Base-by-base conservation (phyloP, 306 rosid species). In the Citrullus colocynthis region DNA sequence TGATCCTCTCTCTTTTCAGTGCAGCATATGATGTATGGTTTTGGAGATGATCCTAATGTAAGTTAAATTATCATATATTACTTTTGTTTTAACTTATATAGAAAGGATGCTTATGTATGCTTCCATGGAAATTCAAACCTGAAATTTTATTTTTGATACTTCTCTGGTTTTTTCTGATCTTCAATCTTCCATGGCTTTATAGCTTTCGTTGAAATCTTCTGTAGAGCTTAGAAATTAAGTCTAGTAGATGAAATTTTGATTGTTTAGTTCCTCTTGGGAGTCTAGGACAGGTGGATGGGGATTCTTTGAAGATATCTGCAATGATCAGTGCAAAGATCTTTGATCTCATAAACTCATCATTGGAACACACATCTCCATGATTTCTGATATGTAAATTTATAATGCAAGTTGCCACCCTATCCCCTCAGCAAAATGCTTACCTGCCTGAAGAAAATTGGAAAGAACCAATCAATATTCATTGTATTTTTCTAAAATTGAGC, bases 11-110 rank as follows among this genome's bases (percentile, higher is more conserved):
- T 81, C 75, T 45, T 24, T 77, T 7, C 44, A 94, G 97, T 94
- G 91, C 95, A 94, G 88, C 98, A 94, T 79, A 92, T 94, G 97
- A 94, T 94, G 97, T 94, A 90, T 83, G 98, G 98, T 30, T 92
- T 92, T 37, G 98, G 98, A 81, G 98, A 92, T 80, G 96, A 90
- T 79, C 87, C 91, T 11, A 94, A 92, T 83, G 97, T 94, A 81
- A 87, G 90, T 82, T 17, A 52, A 73, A 28, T 9, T 39, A 9
- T 78, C 42, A 15, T 67, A n/a, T 67, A 39, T 4, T 70, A 13
- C 9, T 21, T 45, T 21, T 44, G 75, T 70, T 70, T 12, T 20
- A 6, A 20, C 4, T 42, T 69, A 3, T 44, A 45, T 11, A 6
- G 17, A 10, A 51, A 39, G 58, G 20, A 14, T 28, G 58, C 4